Evolutionary conservation across 257 asterid genomes (phyloP).

Genomic region (Solanum okadae): DNA sequence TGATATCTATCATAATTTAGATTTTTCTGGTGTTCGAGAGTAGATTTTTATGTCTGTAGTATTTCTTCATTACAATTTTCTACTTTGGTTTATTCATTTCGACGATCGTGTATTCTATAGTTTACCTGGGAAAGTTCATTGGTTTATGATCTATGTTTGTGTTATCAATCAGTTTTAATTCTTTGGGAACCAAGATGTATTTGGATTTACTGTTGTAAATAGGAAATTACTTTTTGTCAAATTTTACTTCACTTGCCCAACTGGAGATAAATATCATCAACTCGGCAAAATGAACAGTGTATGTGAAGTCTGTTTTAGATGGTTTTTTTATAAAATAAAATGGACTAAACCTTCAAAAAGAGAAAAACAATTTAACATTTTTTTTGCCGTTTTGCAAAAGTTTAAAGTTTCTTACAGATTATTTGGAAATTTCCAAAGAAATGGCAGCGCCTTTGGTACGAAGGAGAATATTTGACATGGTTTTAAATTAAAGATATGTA

Average conservation of each 20-base stretch:
- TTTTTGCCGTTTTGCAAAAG: no score
- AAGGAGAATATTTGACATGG: background rate
- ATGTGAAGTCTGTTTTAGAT: background rate
- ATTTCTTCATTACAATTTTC: background rate
- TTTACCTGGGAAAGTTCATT: background rate
- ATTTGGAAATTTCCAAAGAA: background rate
- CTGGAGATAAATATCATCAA: background rate
- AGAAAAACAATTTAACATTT: background rate
- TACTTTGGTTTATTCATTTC: background rate
- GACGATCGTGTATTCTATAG: background rate
- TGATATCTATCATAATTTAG: background rate
- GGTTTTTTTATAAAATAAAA: background rate
- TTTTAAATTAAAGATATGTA: background rate
- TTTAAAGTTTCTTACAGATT: no score
- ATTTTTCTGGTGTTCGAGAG: background rate
- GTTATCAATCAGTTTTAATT: background rate
- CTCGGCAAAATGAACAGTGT: background rate
- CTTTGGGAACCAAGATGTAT: background rate
- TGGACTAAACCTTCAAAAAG: background rate
- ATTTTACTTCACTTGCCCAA: background rate
- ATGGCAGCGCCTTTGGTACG: background rate
- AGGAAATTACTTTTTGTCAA: background rate
- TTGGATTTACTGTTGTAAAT: background rate
- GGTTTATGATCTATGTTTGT: background rate
- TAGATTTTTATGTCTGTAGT: background rate